A percentile compares a stretch with the other conserved stretches of the same genome.
Conservation (phyloP, 257 asterid species). For the Verbascum thapsus region DNA sequence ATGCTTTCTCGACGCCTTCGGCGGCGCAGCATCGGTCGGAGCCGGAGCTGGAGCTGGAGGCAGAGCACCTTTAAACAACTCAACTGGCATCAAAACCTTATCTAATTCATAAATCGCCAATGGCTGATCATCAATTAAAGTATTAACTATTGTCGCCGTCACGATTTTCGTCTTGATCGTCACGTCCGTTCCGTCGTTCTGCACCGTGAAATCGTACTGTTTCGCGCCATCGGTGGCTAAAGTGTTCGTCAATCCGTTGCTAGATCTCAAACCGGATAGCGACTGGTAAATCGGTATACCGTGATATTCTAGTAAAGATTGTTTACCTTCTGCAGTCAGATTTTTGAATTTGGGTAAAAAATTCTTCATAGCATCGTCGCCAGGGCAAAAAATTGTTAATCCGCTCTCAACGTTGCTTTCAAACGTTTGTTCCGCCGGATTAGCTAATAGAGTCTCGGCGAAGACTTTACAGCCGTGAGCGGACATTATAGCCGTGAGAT, state of each 20-base stretch:
- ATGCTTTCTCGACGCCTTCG: conserved; percentile 28
- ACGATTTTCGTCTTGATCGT: conserved; percentile 48
- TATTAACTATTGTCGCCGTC: conserved; percentile 51
- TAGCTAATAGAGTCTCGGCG: conserved; percentile 56
- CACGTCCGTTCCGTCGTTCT: conserved; percentile 59
- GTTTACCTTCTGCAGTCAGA: conserved; percentile 34
- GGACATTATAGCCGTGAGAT: conserved; percentile 59
- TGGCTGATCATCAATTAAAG: conserved; percentile 52
- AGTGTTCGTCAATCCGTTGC: conserved; percentile 52
- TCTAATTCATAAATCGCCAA: conserved; percentile 54
- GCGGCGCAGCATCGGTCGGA: conserved; percentile 27
- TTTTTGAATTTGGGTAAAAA: conserved; percentile 59
- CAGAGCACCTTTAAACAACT: conserved; percentile 51
- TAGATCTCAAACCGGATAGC: conserved; percentile 47
- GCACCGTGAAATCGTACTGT: conserved; percentile 54
- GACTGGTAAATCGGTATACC: conserved; percentile 62
- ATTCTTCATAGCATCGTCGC: conserved; percentile 66
- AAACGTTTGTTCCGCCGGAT: conserved; percentile 57
- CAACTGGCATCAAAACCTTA: conserved; percentile 57
- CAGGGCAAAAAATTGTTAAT: conserved; percentile 71
- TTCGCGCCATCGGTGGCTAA: conserved; percentile 64
- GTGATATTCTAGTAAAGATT: conserved; percentile 52
- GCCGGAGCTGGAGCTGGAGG: conserved; percentile 39
- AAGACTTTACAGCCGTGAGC: conserved; percentile 74
- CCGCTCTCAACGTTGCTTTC: conserved; percentile 53